A percentile compares a stretch with the other conserved stretches of the same genome.
phyloP scores from a whole-genome alignment of 2,329 filamentous ascomycete genomes.

The Colletotrichum tabaci region DNA sequence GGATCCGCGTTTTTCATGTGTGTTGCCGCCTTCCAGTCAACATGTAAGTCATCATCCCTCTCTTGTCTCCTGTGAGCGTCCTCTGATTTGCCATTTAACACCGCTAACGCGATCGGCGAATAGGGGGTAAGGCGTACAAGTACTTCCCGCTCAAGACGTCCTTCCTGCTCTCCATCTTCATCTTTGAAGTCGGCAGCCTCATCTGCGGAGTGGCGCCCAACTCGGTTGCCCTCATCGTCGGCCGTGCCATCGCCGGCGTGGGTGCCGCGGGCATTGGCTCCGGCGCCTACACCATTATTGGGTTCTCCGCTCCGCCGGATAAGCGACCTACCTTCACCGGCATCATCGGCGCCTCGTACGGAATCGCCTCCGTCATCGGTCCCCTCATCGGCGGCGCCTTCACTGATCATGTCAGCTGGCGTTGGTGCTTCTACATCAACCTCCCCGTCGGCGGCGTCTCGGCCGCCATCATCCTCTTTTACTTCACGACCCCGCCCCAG shows the following conservation, averaged over 20 bases:
- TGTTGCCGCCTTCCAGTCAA: slow-evolving; percentile 60
- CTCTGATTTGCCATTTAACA: slow-evolving; percentile 11
- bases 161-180: slow-evolving; percentile 63
- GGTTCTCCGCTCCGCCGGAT: slow-evolving; percentile 56
- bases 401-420: slow-evolving; percentile 55
- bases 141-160: slow-evolving; percentile 67
- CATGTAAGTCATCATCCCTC: slow-evolving; percentile 47
- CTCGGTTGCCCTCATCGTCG: slow-evolving; percentile 65
- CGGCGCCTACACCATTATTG: slow-evolving; percentile 65
- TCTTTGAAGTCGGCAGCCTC: slow-evolving; percentile 69
- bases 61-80: slow-evolving; percentile 33
- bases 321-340: slow-evolving; percentile 55
- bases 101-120: slow-evolving; percentile 44
- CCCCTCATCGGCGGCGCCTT: slow-evolving; percentile 56
- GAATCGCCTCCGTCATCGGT: slow-evolving; percentile 54
- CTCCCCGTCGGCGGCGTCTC: slow-evolving; percentile 55
- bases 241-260: slow-evolving; percentile 65
- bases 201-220: slow-evolving; percentile 66
- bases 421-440: slow-evolving; percentile 59
- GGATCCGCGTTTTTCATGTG: slow-evolving; percentile 69
- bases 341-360: slow-evolving; percentile 55
- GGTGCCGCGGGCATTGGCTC: slow-evolving; percentile 64
- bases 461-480: slow-evolving; percentile 54
- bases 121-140: slow-evolving; percentile 64
- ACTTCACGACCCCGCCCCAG: slow-evolving; percentile 59